A percentile compares a stretch with the other conserved stretches of the same genome.
Evolutionary conservation across 2,329 filamentous ascomycete species (phyloP).

Genomic region (Tolypocladium sp.): DNA sequence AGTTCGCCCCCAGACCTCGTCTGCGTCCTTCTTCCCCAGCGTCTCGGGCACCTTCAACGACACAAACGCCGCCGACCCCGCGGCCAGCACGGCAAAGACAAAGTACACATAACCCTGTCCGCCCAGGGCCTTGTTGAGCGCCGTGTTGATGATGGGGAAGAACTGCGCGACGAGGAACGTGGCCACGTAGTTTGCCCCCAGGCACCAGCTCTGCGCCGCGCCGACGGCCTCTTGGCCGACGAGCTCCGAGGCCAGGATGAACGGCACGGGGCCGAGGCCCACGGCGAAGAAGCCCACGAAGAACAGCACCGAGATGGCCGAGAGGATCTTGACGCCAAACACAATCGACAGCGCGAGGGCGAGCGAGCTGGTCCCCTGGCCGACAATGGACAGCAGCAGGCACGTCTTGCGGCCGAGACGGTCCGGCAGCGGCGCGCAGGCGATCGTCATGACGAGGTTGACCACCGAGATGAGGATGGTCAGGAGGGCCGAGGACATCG

Average conservation of each 20-base stretch:
- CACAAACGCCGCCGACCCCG: constrained; percentile 63
- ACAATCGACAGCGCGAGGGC: constrained; percentile 74
- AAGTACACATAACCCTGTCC: constrained; percentile 82
- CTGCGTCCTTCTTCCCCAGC: constrained; percentile 69
- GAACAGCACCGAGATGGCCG: constrained; percentile 68
- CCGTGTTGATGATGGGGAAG: constrained; percentile 78
- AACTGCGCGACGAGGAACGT: constrained; percentile 93
- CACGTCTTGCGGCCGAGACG: constrained; percentile 80
- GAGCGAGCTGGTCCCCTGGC: constrained; percentile 73
- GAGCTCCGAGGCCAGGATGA: constrained; percentile 85
- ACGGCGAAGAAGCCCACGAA: constrained; percentile 89
- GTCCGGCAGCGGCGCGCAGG: constrained; percentile 78
- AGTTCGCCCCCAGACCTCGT: constrained; percentile 82
- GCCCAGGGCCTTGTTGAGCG: constrained; percentile 53
- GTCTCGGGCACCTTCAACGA: constrained; percentile 74
- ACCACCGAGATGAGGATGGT: constrained; percentile 81
- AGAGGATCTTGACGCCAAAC: constrained; percentile 61
- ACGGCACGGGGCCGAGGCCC: constrained; percentile 87
- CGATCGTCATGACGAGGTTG: constrained; percentile 75
- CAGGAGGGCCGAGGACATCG: constrained; percentile 70
- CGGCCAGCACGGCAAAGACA: constrained; percentile 72
- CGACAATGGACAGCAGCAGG: constrained; percentile 70
- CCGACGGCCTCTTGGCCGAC: constrained; percentile 87
- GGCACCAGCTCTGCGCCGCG: constrained; percentile 78
- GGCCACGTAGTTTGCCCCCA: constrained; percentile 80